Evolutionary conservation across 306 rosid genomes (phyloP).

Genomic region (Pueraria montana): DNA sequence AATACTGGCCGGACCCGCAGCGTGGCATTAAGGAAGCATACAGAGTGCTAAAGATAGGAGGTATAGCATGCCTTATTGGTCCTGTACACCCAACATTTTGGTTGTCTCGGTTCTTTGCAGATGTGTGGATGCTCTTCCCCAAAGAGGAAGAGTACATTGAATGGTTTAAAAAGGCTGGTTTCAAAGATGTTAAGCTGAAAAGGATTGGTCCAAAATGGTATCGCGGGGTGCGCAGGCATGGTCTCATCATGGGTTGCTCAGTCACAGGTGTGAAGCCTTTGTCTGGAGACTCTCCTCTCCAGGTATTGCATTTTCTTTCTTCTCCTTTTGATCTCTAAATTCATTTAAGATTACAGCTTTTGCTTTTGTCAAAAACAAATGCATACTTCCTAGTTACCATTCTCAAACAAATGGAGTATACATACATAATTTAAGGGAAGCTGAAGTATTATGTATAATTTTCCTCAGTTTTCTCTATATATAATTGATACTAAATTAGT

Average conservation of each 20-base stretch:
- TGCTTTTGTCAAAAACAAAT: not conserved
- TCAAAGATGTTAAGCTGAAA: slow-evolving; percentile 27
- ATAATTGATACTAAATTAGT: not conserved
- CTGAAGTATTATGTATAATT: not conserved
- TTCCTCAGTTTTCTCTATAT: not conserved
- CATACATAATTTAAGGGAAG: not conserved
- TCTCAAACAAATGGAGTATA: not conserved
- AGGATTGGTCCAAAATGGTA: slow-evolving; percentile 39
- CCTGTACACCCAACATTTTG: slow-evolving; percentile 35
- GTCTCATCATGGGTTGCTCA: slow-evolving; percentile 35
- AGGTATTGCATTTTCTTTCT: slow-evolving; percentile 5
- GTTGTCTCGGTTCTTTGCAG: slow-evolving; percentile 28
- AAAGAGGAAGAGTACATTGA: slow-evolving; percentile 31
- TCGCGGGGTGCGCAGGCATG: slow-evolving; percentile 31
- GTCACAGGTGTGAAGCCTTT: slow-evolving; percentile 30
- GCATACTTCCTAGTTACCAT: not conserved
- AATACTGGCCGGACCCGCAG: slow-evolving; percentile 33
- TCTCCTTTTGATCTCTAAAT: not conserved
- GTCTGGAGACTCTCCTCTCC: slow-evolving; percentile 30
- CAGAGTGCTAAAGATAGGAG: slow-evolving; percentile 33
- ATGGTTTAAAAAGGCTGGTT: slow-evolving; percentile 31
- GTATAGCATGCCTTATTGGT: slow-evolving; percentile 17
- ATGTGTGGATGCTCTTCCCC: slow-evolving; percentile 35
- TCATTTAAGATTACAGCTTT: not conserved
- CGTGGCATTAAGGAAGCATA: slow-evolving; percentile 32